Evolutionary conservation across 2,329 filamentous ascomycete genomes (phyloP), one percentile per base, ranked within the genome.

Genomic region (Podosphaera leucotricha): DNA sequence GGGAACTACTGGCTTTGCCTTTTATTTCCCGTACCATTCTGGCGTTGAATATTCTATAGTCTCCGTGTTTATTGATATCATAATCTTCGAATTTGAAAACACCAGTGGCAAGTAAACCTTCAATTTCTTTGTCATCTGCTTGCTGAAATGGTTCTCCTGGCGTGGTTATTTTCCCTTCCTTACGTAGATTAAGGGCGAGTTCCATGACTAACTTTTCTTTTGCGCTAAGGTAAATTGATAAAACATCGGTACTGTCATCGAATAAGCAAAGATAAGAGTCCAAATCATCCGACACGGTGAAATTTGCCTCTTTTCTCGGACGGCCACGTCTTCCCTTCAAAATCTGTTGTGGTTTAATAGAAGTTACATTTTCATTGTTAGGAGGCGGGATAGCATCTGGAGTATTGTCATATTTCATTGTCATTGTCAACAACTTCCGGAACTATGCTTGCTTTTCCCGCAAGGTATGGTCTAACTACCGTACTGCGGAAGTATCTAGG

Each of bases 401-500:
- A 7, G 15, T 8, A 22, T 16, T 2, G 15, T 41, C 19, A 3
- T 15, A 15, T 26, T 24, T 13, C 16, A 43, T 43, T 33, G 28
- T 19, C 10, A 30, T 43, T 19, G 20, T 43, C 30, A 33, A 18
- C 24, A 33, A 16, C n/a, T n/a, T 41, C 38, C 20, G 21, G 21
- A 30, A 13, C 24, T 33, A 30, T 20, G 21, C 26, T 33, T 8
- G 24, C n/a, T 38, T 33, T 19, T 41, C 38, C 24, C 2, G 3
- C 7, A 24, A 33, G 16, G 24, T 43, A 48, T 15, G 43, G 48
- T 43, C 48, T 48, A 8, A 50, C 42, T 8, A 44, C 37, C 3
- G 41, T 48, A 16, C 16, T 28, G 10, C 41, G 15, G 30, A 50
- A 50, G 3, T 18, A 42, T 18, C 20, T 41, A 35, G 19, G 20